phyloP scores from a whole-genome alignment of 441 rosid species.

The Croton laevigatus region DNA sequence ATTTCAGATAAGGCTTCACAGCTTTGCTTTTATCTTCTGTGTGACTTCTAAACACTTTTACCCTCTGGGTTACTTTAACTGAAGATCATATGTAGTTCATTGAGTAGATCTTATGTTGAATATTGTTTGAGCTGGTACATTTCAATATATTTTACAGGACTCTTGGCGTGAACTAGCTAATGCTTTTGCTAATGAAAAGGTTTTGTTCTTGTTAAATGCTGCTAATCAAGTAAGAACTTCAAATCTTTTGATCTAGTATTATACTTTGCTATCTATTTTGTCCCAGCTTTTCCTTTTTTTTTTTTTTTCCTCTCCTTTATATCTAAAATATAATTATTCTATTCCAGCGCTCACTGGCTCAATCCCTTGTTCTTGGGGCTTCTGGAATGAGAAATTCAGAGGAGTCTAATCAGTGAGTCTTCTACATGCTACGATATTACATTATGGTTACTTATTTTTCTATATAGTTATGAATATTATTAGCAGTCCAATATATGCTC shows the following conservation, averaged over 20 bases:
- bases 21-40: background rate
- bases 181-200: slow-evolving; percentile 81
- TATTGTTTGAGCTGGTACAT: slow-evolving; percentile 20
- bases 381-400: slow-evolving; percentile 74
- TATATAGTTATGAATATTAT: slow-evolving; percentile 11
- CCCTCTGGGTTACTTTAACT: background rate
- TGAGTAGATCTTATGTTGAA: slow-evolving; percentile 1
- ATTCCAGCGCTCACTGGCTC: slow-evolving; percentile 85
- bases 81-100: background rate
- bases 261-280: slow-evolving; percentile 10
- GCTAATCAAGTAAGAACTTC: slow-evolving; percentile 69
- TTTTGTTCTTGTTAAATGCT: slow-evolving; percentile 68
- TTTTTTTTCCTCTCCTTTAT: background rate
- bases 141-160: slow-evolving; percentile 45
- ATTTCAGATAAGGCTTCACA: too few species aligned
- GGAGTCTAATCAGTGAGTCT: slow-evolving; percentile 85
- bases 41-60: background rate
- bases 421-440: slow-evolving; percentile 17
- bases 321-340: slow-evolving; percentile 25
- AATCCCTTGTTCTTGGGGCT: slow-evolving; percentile 90
- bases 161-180: slow-evolving; percentile 88
- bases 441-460: slow-evolving; percentile 13
- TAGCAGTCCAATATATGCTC: slow-evolving; percentile 19
- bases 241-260: slow-evolving; percentile 8
- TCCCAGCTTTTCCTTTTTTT: background rate